phyloP scores from a whole-genome alignment of 2,329 filamentous ascomycete species.

The Xylaria sp. region DNA sequence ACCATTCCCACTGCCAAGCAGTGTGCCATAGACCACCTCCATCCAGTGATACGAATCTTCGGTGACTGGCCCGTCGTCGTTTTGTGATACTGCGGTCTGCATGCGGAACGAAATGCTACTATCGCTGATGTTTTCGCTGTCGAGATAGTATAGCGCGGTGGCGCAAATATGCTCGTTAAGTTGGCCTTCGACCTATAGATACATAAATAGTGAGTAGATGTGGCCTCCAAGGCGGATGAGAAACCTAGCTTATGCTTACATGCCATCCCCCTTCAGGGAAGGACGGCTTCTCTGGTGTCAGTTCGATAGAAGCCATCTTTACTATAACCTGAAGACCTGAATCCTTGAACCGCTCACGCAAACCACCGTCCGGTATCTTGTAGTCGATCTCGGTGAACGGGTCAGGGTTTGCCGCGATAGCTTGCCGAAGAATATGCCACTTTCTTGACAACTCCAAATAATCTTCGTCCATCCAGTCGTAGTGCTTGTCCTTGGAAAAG shows the following conservation, averaged over 20 bases:
- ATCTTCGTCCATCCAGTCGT: not conserved
- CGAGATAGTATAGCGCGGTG: constrained; percentile 27
- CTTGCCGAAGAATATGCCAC: constrained; percentile 20
- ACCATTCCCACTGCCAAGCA: not conserved
- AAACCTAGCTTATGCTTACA: constrained; percentile 29
- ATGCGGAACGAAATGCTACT: constrained; percentile 57
- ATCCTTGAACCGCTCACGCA: constrained; percentile 32
- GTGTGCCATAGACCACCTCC: constrained; percentile 4
- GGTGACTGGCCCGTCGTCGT: not conserved
- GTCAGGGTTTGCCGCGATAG: constrained; percentile 1
- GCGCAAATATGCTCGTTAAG: constrained; percentile 27
- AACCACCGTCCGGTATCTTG: constrained; percentile 14
- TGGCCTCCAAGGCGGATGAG: not conserved
- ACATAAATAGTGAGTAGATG: no score
- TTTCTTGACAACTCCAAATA: constrained; percentile 23
- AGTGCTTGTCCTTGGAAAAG: no score
- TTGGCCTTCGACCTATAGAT: constrained; percentile 18
- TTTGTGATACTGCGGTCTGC: constrained; percentile 17
- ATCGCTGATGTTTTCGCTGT: constrained; percentile 52
- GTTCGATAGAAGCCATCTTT: constrained; percentile 62
- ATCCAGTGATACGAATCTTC: constrained; percentile 15
- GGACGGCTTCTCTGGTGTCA: constrained; percentile 57
- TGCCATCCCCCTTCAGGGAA: constrained; percentile 54
- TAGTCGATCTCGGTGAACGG: no score
- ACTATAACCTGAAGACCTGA: constrained; percentile 63